Evolutionary conservation across 129 eudicot species (phyloP).

Genomic region (Helianthus tuberosus): DNA sequence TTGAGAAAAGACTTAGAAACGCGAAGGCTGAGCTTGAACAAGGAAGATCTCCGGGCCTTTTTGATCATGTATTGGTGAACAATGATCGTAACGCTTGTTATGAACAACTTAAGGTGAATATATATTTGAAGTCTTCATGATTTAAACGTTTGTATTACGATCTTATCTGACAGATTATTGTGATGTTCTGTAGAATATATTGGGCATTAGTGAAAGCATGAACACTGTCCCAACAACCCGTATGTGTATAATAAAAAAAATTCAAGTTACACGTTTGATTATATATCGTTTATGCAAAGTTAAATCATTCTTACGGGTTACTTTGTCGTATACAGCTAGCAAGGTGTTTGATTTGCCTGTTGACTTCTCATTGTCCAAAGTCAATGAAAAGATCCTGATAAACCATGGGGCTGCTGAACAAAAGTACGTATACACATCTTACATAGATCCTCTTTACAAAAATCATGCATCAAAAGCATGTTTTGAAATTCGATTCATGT

Average conservation of each 20-base stretch:
- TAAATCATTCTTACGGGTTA: slow-evolving; percentile 20
- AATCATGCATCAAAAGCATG: not conserved
- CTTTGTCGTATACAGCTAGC: slow-evolving; percentile 41
- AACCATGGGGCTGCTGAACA: slow-evolving; percentile 34
- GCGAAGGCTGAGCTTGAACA: slow-evolving; percentile 76
- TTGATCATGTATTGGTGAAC: slow-evolving; percentile 76
- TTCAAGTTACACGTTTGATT: not conserved
- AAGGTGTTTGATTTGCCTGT: slow-evolving; percentile 48
- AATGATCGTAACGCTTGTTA: slow-evolving; percentile 69
- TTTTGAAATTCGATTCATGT: too few species aligned
- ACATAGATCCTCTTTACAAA: not conserved
- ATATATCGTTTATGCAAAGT: not conserved
- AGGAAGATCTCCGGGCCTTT: slow-evolving; percentile 62
- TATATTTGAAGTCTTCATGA: slow-evolving; percentile 1
- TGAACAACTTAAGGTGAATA: slow-evolving; percentile 64
- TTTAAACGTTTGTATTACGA: not conserved
- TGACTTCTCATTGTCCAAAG: slow-evolving; percentile 57
- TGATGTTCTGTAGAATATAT: slow-evolving; percentile 52
- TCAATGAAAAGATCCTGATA: slow-evolving; percentile 59
- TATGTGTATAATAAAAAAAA: slow-evolving; percentile 26
- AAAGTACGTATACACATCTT: slow-evolving; percentile 27
- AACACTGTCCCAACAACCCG: slow-evolving; percentile 43
- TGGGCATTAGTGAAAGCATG: slow-evolving; percentile 58
- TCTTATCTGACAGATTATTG: not conserved
- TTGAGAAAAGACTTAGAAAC: slow-evolving; percentile 75